These are phyloP conservation scores for Hypoxylon fragiforme DNA, from an alignment of 495 filamentous ascomycete species.

Conservation along the genomic window DNA sequence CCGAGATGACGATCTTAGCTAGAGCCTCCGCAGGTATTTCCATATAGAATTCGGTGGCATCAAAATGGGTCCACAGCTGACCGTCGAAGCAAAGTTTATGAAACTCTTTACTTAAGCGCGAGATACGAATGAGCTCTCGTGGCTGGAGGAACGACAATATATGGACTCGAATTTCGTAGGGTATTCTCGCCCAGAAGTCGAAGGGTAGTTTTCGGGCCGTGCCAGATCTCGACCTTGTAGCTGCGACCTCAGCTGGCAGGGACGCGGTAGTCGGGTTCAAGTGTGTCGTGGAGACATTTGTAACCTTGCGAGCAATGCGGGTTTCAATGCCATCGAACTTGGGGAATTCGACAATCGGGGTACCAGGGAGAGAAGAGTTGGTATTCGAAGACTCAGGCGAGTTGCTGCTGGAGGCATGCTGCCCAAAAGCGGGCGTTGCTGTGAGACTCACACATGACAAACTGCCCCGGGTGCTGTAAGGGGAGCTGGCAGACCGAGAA, in stretches of 20 bases:
- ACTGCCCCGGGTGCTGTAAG: conserved; percentile 55
- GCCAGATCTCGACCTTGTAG: conserved; percentile 29
- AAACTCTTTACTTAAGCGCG: conserved; percentile 78
- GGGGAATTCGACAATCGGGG: conserved; percentile 48
- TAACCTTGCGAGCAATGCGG: conserved; percentile 41
- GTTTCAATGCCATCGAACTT: conserved; percentile 41
- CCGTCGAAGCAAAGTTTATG: conserved; percentile 90
- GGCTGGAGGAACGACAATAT: conserved; percentile 78
- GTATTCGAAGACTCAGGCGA: conserved; percentile 66
- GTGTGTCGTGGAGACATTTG: conserved; percentile 28
- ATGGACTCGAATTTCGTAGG: conserved; percentile 76
- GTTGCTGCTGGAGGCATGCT: conserved; percentile 26
- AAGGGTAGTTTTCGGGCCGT: conserved; percentile 53
- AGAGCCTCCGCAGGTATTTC: conserved; percentile 82
- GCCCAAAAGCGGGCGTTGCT: conserved; percentile 58
- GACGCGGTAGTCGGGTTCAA: conserved; percentile 54
- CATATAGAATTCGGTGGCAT: conserved; percentile 83
- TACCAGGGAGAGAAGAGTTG: conserved; percentile 61
- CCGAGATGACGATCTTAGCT: conserved; percentile 79
- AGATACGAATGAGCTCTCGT: conserved; percentile 80
- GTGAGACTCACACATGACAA: conserved; percentile 86
- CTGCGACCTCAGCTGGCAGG: conserved; percentile 63
- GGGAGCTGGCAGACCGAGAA: conserved; percentile 67
- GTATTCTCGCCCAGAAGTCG: conserved; percentile 80
- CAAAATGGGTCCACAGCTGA: conserved; percentile 84